These are phyloP conservation scores for Kentomonas sorsogonicus DNA, from an alignment of 208 protist genomes.

Conservation along the genomic window DNA sequence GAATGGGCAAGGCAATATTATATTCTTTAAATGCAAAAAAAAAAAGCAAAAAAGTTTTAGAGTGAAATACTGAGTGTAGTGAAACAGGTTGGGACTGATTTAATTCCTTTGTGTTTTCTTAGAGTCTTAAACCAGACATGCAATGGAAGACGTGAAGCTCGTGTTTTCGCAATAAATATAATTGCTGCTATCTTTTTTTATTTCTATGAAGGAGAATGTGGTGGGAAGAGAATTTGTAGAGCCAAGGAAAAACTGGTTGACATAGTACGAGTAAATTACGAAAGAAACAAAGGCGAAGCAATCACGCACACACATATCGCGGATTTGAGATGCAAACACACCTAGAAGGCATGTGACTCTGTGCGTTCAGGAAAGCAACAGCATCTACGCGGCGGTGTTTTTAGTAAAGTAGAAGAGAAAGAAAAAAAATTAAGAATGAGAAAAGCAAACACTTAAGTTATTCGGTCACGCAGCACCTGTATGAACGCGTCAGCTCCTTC, in stretches of 20 bases:
- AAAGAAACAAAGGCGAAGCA: too few relatives aligned
- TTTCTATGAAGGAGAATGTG: neutral
- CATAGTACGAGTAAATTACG: neutral
- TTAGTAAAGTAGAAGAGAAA: neutral
- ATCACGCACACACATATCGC: too few relatives aligned
- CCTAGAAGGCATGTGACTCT: too few relatives aligned
- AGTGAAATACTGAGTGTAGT: neutral
- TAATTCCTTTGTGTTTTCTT: neutral
- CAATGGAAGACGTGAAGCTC: neutral
- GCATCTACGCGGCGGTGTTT: too few relatives aligned
- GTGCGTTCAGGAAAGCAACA: too few relatives aligned
- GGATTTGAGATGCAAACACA: too few relatives aligned
- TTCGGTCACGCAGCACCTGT: too few relatives aligned
- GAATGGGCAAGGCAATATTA: neutral
- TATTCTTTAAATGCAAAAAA: neutral
- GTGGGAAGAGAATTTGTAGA: neutral
- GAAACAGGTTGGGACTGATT: neutral
- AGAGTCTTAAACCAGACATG: neutral
- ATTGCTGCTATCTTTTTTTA: neutral
- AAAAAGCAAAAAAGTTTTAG: neutral
- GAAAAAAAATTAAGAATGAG: conserved; percentile 6
- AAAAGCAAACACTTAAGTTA: neutral
- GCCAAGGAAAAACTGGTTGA: neutral
- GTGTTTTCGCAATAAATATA: neutral
- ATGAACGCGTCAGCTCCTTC: too few relatives aligned